These are phyloP conservation scores for Cryomyces minteri DNA, from an alignment of 495 filamentous ascomycete species.

Conservation along the genomic window DNA sequence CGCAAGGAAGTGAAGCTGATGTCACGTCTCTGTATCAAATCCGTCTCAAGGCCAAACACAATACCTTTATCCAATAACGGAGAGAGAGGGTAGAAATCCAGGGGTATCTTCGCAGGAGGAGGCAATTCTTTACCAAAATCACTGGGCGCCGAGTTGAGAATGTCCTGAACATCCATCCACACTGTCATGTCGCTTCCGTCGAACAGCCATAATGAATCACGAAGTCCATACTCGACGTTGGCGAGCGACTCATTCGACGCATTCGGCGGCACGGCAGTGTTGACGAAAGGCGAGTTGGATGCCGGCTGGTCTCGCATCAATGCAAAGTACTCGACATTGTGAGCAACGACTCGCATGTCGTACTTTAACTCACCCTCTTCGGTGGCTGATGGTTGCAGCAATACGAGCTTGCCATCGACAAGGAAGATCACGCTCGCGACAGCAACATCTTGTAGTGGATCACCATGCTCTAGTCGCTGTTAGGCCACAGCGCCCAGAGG, in stretches of 20 bases:
- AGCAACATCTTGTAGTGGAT: slow-evolving; percentile 92
- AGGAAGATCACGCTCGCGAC: slow-evolving; percentile 85
- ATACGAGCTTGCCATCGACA: slow-evolving; percentile 87
- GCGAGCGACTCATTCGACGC: slow-evolving; percentile 15
- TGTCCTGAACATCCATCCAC: slow-evolving; percentile 83
- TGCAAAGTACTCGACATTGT: slow-evolving; percentile 87
- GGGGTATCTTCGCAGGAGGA: slow-evolving; percentile 39
- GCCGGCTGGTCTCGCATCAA: slow-evolving; percentile 66
- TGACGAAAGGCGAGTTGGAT: slow-evolving; percentile 6
- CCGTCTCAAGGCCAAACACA: slow-evolving; percentile 75
- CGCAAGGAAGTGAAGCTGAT: slow-evolving; percentile 73
- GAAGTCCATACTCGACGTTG: slow-evolving; percentile 29
- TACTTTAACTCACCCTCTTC: slow-evolving; percentile 74
- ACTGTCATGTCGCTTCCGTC: slow-evolving; percentile 64
- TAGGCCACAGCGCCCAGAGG: slow-evolving; percentile 9
- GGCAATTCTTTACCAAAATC: slow-evolving; percentile 43
- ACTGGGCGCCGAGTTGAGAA: slow-evolving; percentile 46
- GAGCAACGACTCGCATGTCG: slow-evolving; percentile 91
- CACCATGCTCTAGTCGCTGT: slow-evolving; percentile 44
- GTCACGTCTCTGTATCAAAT: slow-evolving; percentile 80
- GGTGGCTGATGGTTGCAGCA: slow-evolving; percentile 68
- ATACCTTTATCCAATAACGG: slow-evolving; percentile 70
- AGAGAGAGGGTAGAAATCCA: slow-evolving; percentile 93
- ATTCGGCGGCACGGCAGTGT: not conserved
- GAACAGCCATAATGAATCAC: slow-evolving; percentile 89